Conservation (phyloP, 2,329 filamentous ascomycete genomes). For the Penicillium fuscoglaucum region DNA sequence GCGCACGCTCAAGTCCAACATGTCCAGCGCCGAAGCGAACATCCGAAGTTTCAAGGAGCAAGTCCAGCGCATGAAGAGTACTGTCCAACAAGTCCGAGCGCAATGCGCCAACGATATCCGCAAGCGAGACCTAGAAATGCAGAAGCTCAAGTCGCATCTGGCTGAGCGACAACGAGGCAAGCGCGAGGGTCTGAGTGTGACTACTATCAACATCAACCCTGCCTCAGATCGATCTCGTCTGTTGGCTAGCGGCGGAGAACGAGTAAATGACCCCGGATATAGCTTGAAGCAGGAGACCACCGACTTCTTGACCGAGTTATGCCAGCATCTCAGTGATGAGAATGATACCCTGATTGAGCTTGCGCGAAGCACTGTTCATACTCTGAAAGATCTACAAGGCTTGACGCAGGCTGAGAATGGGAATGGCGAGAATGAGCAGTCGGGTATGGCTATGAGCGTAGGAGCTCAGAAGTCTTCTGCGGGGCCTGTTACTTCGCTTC, state of each 20-base stretch:
- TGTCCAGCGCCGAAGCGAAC: constrained; percentile 71
- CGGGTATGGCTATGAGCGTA: constrained; percentile 27
- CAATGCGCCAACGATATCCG: constrained; percentile 89
- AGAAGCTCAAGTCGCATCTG: constrained; percentile 83
- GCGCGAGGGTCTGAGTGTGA: constrained; percentile 54
- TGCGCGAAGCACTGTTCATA: constrained; percentile 68
- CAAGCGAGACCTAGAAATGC: constrained; percentile 85
- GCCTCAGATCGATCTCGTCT: constrained; percentile 37
- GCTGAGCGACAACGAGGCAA: constrained; percentile 64
- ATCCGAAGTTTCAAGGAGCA: constrained; percentile 82
- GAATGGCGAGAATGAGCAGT: constrained; percentile 35
- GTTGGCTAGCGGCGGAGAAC: constrained; percentile 37
- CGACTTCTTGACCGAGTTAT: constrained; percentile 81
- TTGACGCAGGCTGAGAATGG: constrained; percentile 37
- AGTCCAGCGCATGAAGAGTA: constrained; percentile 71
- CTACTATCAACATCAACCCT: constrained; percentile 50
- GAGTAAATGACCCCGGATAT: constrained; percentile 59
- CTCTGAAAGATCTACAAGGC: constrained; percentile 63
- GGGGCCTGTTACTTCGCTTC: constrained; percentile 46
- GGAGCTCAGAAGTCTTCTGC: constrained; percentile 23
- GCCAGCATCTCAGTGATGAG: constrained; percentile 81
- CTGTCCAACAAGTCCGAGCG: constrained; percentile 78
- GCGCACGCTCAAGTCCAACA: constrained; percentile 65
- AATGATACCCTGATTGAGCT: constrained; percentile 79
- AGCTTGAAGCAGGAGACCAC: constrained; percentile 84